Evolutionary conservation across 306 rosid species (phyloP).

Genomic region (Gastrolobium bilobum): DNA sequence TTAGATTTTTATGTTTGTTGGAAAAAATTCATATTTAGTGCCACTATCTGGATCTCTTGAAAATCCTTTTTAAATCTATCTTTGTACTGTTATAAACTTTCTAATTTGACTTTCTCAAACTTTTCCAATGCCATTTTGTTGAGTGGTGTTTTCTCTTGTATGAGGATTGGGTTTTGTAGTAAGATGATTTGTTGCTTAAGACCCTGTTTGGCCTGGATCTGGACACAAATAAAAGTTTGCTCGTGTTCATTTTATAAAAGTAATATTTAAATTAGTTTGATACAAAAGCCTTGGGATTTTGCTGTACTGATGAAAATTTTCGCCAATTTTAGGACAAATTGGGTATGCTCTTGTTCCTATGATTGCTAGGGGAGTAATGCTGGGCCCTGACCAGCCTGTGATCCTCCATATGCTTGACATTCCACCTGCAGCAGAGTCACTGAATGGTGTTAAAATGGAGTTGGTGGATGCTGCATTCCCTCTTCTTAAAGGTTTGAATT

Average conservation of each 20-base stretch:
- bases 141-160: neutral
- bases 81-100: neutral
- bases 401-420: slow-evolving; percentile 97
- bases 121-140: neutral
- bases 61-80: neutral
- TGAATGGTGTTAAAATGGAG: slow-evolving; percentile 91
- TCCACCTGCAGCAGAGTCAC: slow-evolving; percentile 89
- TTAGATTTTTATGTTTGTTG: neutral
- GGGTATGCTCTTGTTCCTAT: slow-evolving; percentile 99
- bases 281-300: neutral
- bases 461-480: slow-evolving; percentile 96
- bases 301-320: slow-evolving; percentile 25
- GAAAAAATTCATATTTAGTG: neutral
- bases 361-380: slow-evolving; percentile 97
- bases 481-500: slow-evolving; percentile 75
- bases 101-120: neutral
- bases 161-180: neutral
- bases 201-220: neutral
- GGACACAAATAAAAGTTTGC: neutral
- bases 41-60: neutral
- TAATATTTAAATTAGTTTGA: neutral
- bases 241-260: neutral
- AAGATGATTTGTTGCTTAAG: slow-evolving; percentile 17
- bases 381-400: slow-evolving; percentile 94
- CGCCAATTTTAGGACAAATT: slow-evolving; percentile 83